A percentile compares a stretch with the other conserved stretches of the same genome.
phyloP scores from a whole-genome alignment of 2,329 filamentous ascomycete genomes.

The Pseudopyricularia javanii region DNA sequence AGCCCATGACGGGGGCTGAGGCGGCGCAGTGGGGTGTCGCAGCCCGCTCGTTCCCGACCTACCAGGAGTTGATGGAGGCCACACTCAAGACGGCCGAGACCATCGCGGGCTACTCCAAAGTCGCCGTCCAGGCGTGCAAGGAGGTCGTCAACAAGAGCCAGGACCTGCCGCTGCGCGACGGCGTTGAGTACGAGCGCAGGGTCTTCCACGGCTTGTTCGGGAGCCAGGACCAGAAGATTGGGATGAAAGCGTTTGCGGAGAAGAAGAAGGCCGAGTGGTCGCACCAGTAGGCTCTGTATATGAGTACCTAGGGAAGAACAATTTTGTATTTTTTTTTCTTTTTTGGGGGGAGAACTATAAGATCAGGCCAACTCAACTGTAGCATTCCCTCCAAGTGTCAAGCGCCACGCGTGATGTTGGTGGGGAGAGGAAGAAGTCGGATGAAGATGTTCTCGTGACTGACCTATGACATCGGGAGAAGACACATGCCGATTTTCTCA shows the following conservation, averaged over 20 bases:
- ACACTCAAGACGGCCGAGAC: conserved; percentile 75
- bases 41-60: conserved; percentile 64
- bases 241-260: conserved; percentile 88
- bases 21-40: conserved; percentile 87
- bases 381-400: too few species aligned
- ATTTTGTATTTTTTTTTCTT: too few species aligned
- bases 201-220: conserved; percentile 92
- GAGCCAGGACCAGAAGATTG: conserved; percentile 92
- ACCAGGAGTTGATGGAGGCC: conserved; percentile 72
- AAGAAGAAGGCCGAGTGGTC: conserved; percentile 91
- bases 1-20: conserved; percentile 70
- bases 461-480: background rate
- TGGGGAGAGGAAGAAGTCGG: background rate
- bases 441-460: background rate
- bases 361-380: too few species aligned
- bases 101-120: conserved; percentile 74
- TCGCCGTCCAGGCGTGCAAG: conserved; percentile 84
- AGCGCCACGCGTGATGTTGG: background rate
- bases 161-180: conserved; percentile 75
- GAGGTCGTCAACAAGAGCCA: conserved; percentile 99
- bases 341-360: too few species aligned
- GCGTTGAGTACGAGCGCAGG: conserved; percentile 86
- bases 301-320: background rate
- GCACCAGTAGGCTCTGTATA: conserved; percentile 44
- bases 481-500: background rate